phyloP scores from a whole-genome alignment of 306 rosid species.

The Cicer arietinum region DNA sequence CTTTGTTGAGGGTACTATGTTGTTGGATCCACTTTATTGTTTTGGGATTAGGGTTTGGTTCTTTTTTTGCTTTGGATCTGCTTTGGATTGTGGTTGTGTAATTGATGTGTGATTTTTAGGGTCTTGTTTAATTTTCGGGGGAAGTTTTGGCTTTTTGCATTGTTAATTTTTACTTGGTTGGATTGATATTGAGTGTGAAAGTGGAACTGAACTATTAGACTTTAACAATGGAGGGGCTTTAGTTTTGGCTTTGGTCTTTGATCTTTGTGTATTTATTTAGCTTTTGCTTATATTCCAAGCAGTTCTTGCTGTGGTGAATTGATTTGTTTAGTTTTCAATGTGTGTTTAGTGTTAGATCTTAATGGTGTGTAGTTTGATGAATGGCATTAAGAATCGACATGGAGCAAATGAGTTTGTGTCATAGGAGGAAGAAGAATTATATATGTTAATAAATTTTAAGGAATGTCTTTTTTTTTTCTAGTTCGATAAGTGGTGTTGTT shows the following conservation, averaged over 20 bases:
- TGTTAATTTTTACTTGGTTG: constrained; percentile 42
- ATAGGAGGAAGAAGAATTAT: constrained; percentile 8
- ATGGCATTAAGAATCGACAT: constrained; percentile 30
- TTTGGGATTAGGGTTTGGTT: constrained; percentile 70
- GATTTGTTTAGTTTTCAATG: constrained; percentile 29
- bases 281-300: constrained; percentile 38
- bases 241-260: constrained; percentile 6
- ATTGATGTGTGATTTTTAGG: constrained; percentile 44
- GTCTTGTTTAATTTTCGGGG: constrained; percentile 46
- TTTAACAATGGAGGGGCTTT: constrained; percentile 42
- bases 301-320: constrained; percentile 38
- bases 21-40: constrained; percentile 73
- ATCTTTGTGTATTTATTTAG: constrained; percentile 28
- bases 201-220: constrained; percentile 51
- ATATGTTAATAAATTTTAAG: constrained; percentile 2
- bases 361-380: constrained; percentile 6
- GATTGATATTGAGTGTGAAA: constrained; percentile 43
- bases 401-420: constrained; percentile 13
- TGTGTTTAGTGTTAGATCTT: constrained; percentile 49
- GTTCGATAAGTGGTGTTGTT: neutral
- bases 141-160: constrained; percentile 49
- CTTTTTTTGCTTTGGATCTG: constrained; percentile 55
- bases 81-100: constrained; percentile 56
- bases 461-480: constrained; percentile 4
- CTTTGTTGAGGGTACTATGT: neutral